These are phyloP conservation scores for Alnus rubra DNA, from an alignment of 306 rosid species.

Conservation along the genomic window DNA sequence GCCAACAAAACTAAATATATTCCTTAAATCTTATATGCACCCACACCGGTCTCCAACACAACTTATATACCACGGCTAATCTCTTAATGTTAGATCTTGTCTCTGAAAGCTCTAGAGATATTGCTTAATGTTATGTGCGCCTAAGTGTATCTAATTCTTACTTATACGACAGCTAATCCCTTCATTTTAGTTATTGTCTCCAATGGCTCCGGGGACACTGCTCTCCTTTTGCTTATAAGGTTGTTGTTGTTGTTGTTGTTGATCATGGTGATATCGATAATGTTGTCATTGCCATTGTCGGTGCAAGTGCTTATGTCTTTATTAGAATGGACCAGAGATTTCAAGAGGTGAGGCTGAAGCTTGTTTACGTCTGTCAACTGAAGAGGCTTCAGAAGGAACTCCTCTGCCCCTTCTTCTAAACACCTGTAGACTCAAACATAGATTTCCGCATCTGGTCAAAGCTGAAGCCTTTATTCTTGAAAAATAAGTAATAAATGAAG, in stretches of 20 bases:
- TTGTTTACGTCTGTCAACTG: constrained; percentile 78
- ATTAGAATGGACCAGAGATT: constrained; percentile 39
- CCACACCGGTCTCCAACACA: no score
- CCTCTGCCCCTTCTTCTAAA: constrained; percentile 90
- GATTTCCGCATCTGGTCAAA: neutral
- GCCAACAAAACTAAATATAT: neutral
- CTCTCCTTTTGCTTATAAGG: constrained; percentile 53
- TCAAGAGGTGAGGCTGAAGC: constrained; percentile 66
- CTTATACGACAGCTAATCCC: constrained; percentile 42
- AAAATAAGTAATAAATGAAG: neutral
- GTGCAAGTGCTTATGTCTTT: neutral
- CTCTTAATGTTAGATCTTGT: no score
- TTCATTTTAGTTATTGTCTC: constrained; percentile 70
- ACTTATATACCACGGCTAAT: no score
- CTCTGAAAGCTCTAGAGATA: no score
- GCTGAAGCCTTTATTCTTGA: neutral
- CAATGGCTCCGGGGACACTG: constrained; percentile 50
- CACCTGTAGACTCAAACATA: constrained; percentile 52
- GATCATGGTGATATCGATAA: neutral
- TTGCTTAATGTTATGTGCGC: neutral
- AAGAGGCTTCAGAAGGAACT: constrained; percentile 88
- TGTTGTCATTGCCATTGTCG: neutral
- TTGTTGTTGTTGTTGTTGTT: constrained; percentile 13
- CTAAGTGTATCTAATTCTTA: neutral
- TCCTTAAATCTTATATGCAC: neutral